phyloP scores from a whole-genome alignment of 2,329 filamentous ascomycete species.

The Neofusicoccum sp. region DNA sequence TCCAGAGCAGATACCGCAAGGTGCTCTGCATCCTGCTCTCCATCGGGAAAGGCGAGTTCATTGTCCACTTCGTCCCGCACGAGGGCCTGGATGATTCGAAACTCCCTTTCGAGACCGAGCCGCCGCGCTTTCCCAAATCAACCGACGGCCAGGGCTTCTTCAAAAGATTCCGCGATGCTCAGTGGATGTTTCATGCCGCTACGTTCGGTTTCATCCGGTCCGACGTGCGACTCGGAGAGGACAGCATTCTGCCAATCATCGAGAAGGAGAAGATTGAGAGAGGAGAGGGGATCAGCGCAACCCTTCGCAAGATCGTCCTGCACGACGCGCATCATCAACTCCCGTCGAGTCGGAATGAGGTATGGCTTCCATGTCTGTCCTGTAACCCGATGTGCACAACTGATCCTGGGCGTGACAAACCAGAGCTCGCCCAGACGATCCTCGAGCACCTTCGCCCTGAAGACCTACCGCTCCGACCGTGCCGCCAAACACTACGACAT shows the following conservation, averaged over 20 bases:
- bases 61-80: conserved; percentile 22
- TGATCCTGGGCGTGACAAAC: too few relatives aligned
- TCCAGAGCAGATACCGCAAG: conserved; percentile 20
- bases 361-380: too few relatives aligned
- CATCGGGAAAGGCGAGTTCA: conserved; percentile 21
- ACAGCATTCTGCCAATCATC: conserved; percentile 24
- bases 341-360: too few relatives aligned
- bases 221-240: background rate
- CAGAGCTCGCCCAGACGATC: too few relatives aligned
- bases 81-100: conserved; percentile 19
- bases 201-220: background rate
- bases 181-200: conserved; percentile 26
- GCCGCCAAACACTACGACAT: conserved; percentile 22
- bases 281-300: background rate
- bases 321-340: conserved; percentile 25
- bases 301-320: conserved; percentile 17
- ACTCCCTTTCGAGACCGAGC: conserved; percentile 24
- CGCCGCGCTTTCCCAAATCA: background rate
- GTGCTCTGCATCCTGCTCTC: conserved; percentile 27
- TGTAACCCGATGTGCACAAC: too few relatives aligned
- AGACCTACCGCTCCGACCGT: conserved; percentile 23
- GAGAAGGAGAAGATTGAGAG: background rate
- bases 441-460: conserved; percentile 24
- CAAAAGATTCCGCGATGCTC: conserved; percentile 22
- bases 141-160: conserved; percentile 8